Evolutionary conservation across 2,329 filamentous ascomycete species (phyloP).

Genomic region (Xylaria sp.): DNA sequence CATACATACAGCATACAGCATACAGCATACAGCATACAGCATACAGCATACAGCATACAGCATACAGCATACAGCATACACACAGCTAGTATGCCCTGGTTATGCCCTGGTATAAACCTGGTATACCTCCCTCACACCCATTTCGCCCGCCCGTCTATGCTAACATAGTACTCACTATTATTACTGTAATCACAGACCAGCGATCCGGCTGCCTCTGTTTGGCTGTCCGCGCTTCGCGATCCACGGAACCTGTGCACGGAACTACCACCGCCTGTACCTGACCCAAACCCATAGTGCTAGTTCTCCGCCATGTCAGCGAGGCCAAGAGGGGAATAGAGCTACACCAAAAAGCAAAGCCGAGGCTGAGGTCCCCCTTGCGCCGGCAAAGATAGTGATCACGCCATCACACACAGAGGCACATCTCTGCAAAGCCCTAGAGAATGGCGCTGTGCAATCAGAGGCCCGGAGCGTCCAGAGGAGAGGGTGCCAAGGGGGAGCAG

Average conservation of each 20-base stretch:
- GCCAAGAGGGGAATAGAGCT: slow-evolving; percentile 33
- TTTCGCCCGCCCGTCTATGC: too few relatives aligned
- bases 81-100: neutral
- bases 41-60: too few relatives aligned
- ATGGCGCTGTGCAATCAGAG: slow-evolving; percentile 17
- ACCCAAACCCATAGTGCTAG: neutral
- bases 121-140: too few relatives aligned
- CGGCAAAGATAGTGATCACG: slow-evolving; percentile 15
- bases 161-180: neutral
- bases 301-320: slow-evolving; percentile 27
- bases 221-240: slow-evolving; percentile 25
- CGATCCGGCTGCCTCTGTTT: slow-evolving; percentile 25
- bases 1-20: slow-evolving; percentile 7
- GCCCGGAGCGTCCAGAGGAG: slow-evolving; percentile 1
- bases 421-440: slow-evolving; percentile 8
- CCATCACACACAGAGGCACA: slow-evolving; percentile 6
- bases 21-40: neutral
- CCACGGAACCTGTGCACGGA: slow-evolving; percentile 22
- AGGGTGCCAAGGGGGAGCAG: slow-evolving; percentile 14
- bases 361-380: slow-evolving; percentile 35
- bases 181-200: slow-evolving; percentile 22
- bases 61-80: slow-evolving; percentile 2
- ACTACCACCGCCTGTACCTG: neutral
- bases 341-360: slow-evolving; percentile 38
- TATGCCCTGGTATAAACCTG: too few relatives aligned